Conservation (phyloP, 331 rosid species). For the Acacia pycnantha region DNA sequence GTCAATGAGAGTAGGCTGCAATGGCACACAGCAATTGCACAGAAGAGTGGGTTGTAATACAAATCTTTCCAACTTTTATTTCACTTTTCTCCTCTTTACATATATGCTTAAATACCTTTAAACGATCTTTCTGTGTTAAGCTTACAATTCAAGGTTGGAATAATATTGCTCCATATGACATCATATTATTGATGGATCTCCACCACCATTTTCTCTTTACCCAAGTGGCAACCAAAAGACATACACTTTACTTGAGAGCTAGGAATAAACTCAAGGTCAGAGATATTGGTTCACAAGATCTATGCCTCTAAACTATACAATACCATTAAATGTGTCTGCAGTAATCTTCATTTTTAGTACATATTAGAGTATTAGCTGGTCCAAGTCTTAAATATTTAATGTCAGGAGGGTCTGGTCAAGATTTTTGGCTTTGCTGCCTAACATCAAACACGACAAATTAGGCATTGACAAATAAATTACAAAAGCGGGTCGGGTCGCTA, state of each 20-base stretch:
- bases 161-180: conserved; percentile 38
- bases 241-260: conserved; percentile 56
- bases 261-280: conserved; percentile 47
- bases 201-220: conserved; percentile 41
- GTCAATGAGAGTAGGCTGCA: conserved; percentile 4
- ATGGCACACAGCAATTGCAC: conserved; percentile 11
- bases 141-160: conserved; percentile 59
- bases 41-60: conserved; percentile 15
- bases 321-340: conserved; percentile 14
- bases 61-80: conserved; percentile 30
- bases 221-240: conserved; percentile 51
- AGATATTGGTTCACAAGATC: conserved; percentile 28
- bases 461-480: conserved; percentile 21
- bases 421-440: conserved; percentile 14
- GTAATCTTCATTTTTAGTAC: conserved; percentile 43
- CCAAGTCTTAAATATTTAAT: not conserved
- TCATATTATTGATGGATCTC: conserved; percentile 43
- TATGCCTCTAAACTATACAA: conserved; percentile 33
- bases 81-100: conserved; percentile 33
- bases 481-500: conserved; percentile 25
- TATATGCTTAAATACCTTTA: conserved; percentile 36
- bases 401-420: conserved; percentile 10
- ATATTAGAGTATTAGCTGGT: conserved; percentile 18
- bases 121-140: conserved; percentile 35
- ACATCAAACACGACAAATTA: conserved; percentile 17